A percentile compares a stretch with the other conserved stretches of the same genome.
Evolutionary conservation across 148 eudicot species (phyloP).

Genomic region (Tetragonia tetragonoides): DNA sequence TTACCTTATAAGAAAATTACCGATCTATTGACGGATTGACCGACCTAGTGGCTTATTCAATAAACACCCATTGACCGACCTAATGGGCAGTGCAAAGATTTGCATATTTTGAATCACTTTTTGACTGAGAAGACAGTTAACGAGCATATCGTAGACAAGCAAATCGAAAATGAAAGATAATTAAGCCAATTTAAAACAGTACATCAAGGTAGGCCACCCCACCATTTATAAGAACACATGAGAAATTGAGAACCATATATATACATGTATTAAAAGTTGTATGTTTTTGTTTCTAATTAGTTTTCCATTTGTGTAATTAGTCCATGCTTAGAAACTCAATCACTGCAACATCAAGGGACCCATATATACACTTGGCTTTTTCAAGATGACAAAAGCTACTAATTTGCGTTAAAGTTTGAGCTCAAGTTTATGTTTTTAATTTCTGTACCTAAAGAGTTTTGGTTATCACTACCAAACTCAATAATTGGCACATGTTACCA

Average conservation of each 20-base stretch:
- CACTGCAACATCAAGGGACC: conserved; percentile 12
- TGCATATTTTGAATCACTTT: background rate
- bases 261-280: background rate
- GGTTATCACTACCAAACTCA: background rate
- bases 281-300: background rate
- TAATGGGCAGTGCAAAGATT: background rate
- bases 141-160: background rate
- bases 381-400: conserved; percentile 6
- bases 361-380: conserved; percentile 4
- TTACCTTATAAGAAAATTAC: too few relatives aligned
- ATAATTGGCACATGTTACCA: background rate
- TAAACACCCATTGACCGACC: background rate
- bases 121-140: background rate
- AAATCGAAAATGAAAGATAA: background rate
- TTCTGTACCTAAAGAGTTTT: background rate
- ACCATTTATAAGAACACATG: background rate
- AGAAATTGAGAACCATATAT: background rate
- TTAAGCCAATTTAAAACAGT: background rate
- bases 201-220: background rate
- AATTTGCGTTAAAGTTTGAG: conserved; percentile 18
- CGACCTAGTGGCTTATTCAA: too few relatives aligned
- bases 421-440: background rate
- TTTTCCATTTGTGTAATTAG: background rate
- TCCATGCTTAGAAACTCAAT: background rate
- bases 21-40: too few relatives aligned